Percentiles rank a stretch among this genome's conserved stretches.
These are phyloP conservation scores for Trichosporon faecale DNA, from an alignment of 1,284 basidiomycete species.

Conservation along the genomic window DNA sequence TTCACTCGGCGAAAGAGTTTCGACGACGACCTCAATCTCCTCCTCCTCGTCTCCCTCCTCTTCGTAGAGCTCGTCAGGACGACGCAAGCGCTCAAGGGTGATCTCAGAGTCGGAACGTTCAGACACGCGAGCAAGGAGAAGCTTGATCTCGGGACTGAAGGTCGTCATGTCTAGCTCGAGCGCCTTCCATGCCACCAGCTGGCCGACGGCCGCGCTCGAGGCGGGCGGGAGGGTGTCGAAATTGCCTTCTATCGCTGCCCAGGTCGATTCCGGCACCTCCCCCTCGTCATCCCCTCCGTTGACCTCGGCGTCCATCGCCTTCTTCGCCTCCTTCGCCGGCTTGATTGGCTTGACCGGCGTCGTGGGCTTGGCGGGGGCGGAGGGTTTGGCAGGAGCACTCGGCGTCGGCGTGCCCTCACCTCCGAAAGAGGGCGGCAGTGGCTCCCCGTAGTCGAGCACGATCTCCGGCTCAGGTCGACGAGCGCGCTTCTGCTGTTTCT, in stretches of 20 bases:
- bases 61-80: background rate
- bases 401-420: slow-evolving; percentile 9
- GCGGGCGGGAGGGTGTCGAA: slow-evolving; percentile 23
- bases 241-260: slow-evolving; percentile 19
- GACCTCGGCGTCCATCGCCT: background rate
- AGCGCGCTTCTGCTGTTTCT: background rate
- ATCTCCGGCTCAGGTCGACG: background rate
- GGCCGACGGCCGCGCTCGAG: slow-evolving; percentile 10
- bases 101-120: background rate
- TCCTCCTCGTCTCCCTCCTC: slow-evolving; percentile 11
- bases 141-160: slow-evolving; percentile 39
- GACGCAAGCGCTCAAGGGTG: background rate
- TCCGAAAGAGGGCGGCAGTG: slow-evolving; percentile 11
- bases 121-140: slow-evolving; percentile 30
- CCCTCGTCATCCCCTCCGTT: slow-evolving; percentile 11
- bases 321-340: background rate
- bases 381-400: background rate
- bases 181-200: slow-evolving; percentile 37
- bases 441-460: background rate
- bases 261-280: slow-evolving; percentile 16
- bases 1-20: background rate
- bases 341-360: no score
- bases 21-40: slow-evolving; percentile 3
- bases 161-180: slow-evolving; percentile 38
- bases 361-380: background rate